Evolutionary conservation across 2,329 filamentous ascomycete species (phyloP).

Genomic region (Colletotrichum navitas): DNA sequence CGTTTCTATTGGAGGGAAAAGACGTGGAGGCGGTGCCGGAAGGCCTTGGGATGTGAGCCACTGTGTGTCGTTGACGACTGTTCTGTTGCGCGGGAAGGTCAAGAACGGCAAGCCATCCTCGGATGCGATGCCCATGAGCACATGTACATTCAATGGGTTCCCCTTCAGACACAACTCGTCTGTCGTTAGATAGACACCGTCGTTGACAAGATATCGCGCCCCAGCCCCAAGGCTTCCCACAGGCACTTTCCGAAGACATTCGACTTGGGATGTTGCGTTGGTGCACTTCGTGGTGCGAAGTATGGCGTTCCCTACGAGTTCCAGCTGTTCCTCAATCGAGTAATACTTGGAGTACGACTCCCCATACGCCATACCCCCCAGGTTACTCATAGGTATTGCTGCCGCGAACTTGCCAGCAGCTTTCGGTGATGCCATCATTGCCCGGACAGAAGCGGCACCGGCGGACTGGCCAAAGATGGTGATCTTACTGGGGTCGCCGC

Average conservation of each 20-base stretch:
- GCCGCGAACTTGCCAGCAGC: conserved; percentile 61
- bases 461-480: conserved; percentile 69
- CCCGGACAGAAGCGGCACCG: conserved; percentile 64
- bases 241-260: conserved; percentile 64
- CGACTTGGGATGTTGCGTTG: conserved; percentile 60
- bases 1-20: conserved; percentile 63
- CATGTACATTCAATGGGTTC: conserved; percentile 61
- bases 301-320: conserved; percentile 62
- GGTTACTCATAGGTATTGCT: conserved; percentile 59
- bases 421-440: conserved; percentile 62
- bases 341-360: conserved; percentile 70
- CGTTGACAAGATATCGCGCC: conserved; percentile 67
- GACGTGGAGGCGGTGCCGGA: conserved; percentile 49
- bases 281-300: conserved; percentile 66
- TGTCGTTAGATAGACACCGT: conserved; percentile 65
- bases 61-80: conserved; percentile 52
- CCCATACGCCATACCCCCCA: conserved; percentile 64
- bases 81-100: conserved; percentile 48
- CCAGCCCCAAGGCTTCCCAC: conserved; percentile 56
- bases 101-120: conserved; percentile 70
- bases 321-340: conserved; percentile 65
- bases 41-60: conserved; percentile 53
- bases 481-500: conserved; percentile 68
- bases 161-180: conserved; percentile 61
- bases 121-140: conserved; percentile 67